Evolutionary conservation across 139 green algal genomes (phyloP).

Genomic region (Chlorella sp.): DNA sequence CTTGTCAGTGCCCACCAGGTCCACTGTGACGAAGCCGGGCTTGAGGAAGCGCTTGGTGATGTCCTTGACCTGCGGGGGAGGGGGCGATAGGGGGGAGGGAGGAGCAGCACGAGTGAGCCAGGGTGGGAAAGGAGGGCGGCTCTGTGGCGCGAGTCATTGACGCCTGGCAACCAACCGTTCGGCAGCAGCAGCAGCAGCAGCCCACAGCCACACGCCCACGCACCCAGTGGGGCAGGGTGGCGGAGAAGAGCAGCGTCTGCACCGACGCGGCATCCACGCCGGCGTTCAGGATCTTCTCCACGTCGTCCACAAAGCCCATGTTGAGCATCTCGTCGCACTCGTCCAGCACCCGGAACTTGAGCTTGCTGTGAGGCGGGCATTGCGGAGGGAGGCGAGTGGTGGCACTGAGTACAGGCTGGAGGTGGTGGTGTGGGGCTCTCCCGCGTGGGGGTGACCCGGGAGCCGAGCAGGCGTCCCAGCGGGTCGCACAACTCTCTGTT

Average conservation of each 20-base stretch:
- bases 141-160: no score
- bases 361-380: neutral
- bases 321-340: constrained; percentile 99
- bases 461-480: no score
- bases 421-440: neutral
- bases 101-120: no score
- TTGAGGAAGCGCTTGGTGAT: constrained; percentile 90
- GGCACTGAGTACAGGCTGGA: neutral
- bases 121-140: no score
- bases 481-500: no score
- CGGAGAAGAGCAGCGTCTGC: constrained; percentile 98
- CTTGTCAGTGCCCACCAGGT: constrained; percentile 91
- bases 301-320: constrained; percentile 99
- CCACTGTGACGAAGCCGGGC: constrained; percentile 74
- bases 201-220: no score
- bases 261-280: constrained; percentile 57
- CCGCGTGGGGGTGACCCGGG: neutral
- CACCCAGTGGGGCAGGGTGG: constrained; percentile 94
- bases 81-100: no score
- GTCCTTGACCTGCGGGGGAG: constrained; percentile 66
- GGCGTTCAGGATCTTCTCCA: constrained; percentile 95
- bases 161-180: no score
- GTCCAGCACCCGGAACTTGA: constrained; percentile 92
- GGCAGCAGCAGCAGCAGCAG: no score
- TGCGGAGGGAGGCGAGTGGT: neutral